phyloP scores from a whole-genome alignment of 331 rosid species.

The Arachis monticola region DNA sequence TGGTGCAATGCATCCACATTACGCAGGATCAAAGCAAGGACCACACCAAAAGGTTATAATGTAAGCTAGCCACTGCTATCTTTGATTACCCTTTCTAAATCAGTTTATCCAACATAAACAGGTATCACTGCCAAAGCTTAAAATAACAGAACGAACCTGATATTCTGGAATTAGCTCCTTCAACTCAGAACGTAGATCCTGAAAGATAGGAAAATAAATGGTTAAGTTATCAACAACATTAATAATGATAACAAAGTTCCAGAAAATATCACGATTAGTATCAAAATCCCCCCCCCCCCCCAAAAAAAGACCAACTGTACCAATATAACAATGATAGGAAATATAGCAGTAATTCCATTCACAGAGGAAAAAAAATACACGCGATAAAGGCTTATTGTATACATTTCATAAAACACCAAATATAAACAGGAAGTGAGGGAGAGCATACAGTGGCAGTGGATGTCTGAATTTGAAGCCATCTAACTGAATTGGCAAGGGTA shows the following conservation, averaged over 20 bases:
- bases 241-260: background rate
- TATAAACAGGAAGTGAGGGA: slow-evolving; percentile 8
- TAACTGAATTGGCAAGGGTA: slow-evolving; percentile 67
- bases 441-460: slow-evolving; percentile 64
- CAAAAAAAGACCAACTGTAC: background rate
- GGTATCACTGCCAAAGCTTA: background rate
- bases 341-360: background rate
- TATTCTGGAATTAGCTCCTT: slow-evolving; percentile 88
- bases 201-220: slow-evolving; percentile 38
- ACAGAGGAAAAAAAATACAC: background rate
- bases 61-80: no score
- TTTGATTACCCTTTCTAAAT: background rate
- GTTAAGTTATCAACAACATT: background rate
- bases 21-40: no score
- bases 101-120: slow-evolving; percentile 26
- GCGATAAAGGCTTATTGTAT: background rate
- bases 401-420: slow-evolving; percentile 22
- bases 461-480: slow-evolving; percentile 85
- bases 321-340: slow-evolving; percentile 1
- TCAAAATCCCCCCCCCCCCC: background rate
- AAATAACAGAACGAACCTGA: slow-evolving; percentile 63
- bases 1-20: no score
- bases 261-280: slow-evolving; percentile 6
- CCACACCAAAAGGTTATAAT: no score
- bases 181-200: slow-evolving; percentile 89